Evolutionary conservation across 2,329 filamentous ascomycete genomes (phyloP).

Genomic region (Coleophoma cylindrospora): DNA sequence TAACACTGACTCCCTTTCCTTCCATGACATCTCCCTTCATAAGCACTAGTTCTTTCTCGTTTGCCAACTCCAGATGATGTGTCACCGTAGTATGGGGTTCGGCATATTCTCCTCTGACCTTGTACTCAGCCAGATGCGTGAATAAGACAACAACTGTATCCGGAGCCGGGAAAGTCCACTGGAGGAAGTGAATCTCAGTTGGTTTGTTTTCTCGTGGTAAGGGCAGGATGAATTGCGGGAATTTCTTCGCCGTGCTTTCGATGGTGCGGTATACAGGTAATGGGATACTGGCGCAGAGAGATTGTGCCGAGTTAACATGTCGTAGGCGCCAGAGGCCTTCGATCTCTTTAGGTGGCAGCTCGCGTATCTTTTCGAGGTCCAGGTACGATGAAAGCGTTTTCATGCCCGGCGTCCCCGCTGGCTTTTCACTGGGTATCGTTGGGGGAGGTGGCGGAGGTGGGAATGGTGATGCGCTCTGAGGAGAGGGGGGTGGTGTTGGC

Average conservation of each 20-base stretch:
- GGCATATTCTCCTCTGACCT: constrained; percentile 82
- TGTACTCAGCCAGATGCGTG: constrained; percentile 90
- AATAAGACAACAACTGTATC: constrained; percentile 76
- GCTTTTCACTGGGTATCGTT: constrained; percentile 11
- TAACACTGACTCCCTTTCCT: constrained; percentile 67
- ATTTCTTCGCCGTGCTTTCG: constrained; percentile 61
- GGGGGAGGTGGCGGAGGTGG: constrained; percentile 28
- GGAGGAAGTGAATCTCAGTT: constrained; percentile 91
- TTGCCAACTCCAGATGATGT: constrained; percentile 77
- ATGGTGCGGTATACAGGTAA: constrained; percentile 69
- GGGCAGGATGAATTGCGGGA: constrained; percentile 89
- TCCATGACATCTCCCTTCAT: constrained; percentile 79
- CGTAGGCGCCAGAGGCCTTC: constrained; percentile 86
- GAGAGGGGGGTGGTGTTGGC: constrained; percentile 25
- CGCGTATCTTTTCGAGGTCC: constrained; percentile 71
- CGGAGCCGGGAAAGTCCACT: constrained; percentile 85
- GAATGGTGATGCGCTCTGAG: constrained; percentile 28
- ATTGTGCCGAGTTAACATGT: constrained; percentile 66
- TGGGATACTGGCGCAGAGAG: constrained; percentile 81
- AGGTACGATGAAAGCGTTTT: constrained; percentile 66
- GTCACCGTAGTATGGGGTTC: constrained; percentile 92
- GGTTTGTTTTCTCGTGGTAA: constrained; percentile 63
- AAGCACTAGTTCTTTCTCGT: constrained; percentile 72
- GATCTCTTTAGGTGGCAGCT: constrained; percentile 75
- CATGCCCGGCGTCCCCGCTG: constrained; percentile 19